Conservation (phyloP, 768 basidiomycete species). For the Plicaturopsis crispa region DNA sequence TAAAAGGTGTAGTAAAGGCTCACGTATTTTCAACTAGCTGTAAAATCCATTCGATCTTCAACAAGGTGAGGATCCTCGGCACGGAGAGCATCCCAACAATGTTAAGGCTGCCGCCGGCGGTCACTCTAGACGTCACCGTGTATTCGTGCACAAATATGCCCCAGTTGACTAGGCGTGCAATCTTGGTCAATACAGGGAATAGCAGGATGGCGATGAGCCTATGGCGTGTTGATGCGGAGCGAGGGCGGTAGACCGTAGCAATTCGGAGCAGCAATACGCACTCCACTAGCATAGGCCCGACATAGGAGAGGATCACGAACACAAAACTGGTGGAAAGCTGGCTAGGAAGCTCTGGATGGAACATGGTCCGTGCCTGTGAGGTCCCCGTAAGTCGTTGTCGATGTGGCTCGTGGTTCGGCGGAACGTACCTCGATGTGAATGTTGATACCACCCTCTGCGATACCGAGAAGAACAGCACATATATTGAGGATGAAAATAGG, state of each 20-base stretch:
- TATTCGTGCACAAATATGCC: slow-evolving; percentile 9
- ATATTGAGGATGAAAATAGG: slow-evolving; percentile 16
- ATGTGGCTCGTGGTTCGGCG: too few relatives aligned
- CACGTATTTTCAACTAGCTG: slow-evolving; percentile 13
- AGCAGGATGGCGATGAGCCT: slow-evolving; percentile 10
- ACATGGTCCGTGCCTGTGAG: slow-evolving; percentile 10
- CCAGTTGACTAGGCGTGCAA: slow-evolving; percentile 10
- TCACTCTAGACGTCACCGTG: background rate
- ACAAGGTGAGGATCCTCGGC: slow-evolving; percentile 4
- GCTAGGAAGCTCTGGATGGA: slow-evolving; percentile 2
- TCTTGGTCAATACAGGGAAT: slow-evolving; percentile 10
- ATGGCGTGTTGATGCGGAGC: slow-evolving; percentile 7
- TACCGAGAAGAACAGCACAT: slow-evolving; percentile 12
- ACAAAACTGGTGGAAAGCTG: slow-evolving; percentile 3
- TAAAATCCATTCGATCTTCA: slow-evolving; percentile 14
- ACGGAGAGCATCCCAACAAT: slow-evolving; percentile 11
- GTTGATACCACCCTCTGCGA: slow-evolving; percentile 10
- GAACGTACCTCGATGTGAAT: slow-evolving; percentile 3
- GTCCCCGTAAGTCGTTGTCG: too few relatives aligned
- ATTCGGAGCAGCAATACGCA: slow-evolving; percentile 17
- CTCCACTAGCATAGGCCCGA: slow-evolving; percentile 15
- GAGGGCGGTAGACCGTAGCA: slow-evolving; percentile 12
- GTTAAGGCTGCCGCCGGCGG: background rate
- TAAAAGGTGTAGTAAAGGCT: slow-evolving; percentile 5
- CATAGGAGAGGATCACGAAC: slow-evolving; percentile 6